Conservation (phyloP, 2,329 filamentous ascomycete species). For the Daldinia sp. region DNA sequence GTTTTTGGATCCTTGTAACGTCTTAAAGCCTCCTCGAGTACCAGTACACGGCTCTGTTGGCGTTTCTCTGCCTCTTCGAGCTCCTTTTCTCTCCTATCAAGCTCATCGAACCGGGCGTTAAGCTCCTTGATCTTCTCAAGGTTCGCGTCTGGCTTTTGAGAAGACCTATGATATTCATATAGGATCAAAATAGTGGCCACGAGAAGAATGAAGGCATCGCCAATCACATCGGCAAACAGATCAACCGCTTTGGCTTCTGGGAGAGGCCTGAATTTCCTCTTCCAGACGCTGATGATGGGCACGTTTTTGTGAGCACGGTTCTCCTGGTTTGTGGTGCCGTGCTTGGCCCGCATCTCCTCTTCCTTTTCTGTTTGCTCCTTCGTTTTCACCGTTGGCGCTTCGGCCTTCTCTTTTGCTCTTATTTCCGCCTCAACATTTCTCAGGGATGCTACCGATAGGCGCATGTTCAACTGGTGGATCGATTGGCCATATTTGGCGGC, state of each 20-base stretch:
- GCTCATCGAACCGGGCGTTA: conserved; percentile 60
- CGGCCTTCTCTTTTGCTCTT: conserved; percentile 71
- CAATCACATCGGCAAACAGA: conserved; percentile 74
- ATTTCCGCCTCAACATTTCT: conserved; percentile 69
- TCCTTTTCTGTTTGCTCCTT: conserved; percentile 70
- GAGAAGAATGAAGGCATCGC: conserved; percentile 71
- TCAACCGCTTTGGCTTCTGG: conserved; percentile 75
- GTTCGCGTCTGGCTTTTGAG: conserved; percentile 71
- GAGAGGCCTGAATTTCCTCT: conserved; percentile 70
- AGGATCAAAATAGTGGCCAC: conserved; percentile 69
- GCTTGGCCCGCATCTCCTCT: conserved; percentile 60
- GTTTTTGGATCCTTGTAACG: conserved; percentile 67
- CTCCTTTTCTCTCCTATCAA: conserved; percentile 64
- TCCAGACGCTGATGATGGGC: conserved; percentile 68
- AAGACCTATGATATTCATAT: conserved; percentile 71
- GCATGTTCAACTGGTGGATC: conserved; percentile 77
- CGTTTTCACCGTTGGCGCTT: conserved; percentile 73
- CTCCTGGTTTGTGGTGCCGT: conserved; percentile 55
- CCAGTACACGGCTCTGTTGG: conserved; percentile 60
- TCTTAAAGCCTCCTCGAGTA: conserved; percentile 66
- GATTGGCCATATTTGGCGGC: conserved; percentile 72
- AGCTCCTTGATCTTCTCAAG: conserved; percentile 66
- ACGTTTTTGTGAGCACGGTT: conserved; percentile 44
- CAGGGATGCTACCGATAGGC: conserved; percentile 69
- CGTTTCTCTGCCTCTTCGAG: conserved; percentile 62